phyloP scores from a whole-genome alignment of 805 yeast genomes.

The Cyberlindnera euphorbiae region DNA sequence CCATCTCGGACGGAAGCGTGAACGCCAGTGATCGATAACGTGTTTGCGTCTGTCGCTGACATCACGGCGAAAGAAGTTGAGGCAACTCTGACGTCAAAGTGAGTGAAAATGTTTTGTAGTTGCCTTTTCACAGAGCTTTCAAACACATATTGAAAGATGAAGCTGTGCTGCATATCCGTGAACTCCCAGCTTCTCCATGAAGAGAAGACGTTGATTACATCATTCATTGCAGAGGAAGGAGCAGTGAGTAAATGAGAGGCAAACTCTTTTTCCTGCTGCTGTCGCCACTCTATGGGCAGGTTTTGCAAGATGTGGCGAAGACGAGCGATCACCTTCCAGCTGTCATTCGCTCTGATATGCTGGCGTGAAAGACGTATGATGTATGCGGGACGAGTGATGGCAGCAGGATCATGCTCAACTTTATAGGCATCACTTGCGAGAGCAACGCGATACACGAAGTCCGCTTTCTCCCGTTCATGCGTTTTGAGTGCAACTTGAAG shows the following conservation, averaged over 20 bases:
- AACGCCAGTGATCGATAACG: conserved; percentile 27
- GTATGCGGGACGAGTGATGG: conserved; percentile 83
- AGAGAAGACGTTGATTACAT: conserved; percentile 55
- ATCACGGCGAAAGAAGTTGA: conserved; percentile 19
- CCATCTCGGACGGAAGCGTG: no score
- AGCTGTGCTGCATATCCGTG: conserved; percentile 51
- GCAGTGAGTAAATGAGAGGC: conserved; percentile 34
- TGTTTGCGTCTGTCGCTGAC: conserved; percentile 11
- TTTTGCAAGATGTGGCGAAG: conserved; percentile 65
- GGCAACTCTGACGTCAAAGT: conserved; percentile 29
- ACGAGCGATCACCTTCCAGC: conserved; percentile 84
- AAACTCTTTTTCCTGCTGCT: conserved; percentile 29
- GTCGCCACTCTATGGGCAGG: conserved; percentile 52
- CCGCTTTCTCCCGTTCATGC: conserved; percentile 23
- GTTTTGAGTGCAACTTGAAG: conserved; percentile 7
- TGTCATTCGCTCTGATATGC: conserved; percentile 74
- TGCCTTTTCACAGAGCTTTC: conserved; percentile 5
- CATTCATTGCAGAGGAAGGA: conserved; percentile 48
- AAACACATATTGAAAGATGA: conserved; percentile 50
- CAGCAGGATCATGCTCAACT: conserved; percentile 81
- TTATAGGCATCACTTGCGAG: conserved; percentile 44
- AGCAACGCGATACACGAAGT: conserved; percentile 38
- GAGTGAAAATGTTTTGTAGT: not conserved
- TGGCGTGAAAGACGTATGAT: conserved; percentile 64
- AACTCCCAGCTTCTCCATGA: conserved; percentile 94